Conservation (phyloP, 1,284 basidiomycete species). For the Pseudozyma hubeiensis region DNA sequence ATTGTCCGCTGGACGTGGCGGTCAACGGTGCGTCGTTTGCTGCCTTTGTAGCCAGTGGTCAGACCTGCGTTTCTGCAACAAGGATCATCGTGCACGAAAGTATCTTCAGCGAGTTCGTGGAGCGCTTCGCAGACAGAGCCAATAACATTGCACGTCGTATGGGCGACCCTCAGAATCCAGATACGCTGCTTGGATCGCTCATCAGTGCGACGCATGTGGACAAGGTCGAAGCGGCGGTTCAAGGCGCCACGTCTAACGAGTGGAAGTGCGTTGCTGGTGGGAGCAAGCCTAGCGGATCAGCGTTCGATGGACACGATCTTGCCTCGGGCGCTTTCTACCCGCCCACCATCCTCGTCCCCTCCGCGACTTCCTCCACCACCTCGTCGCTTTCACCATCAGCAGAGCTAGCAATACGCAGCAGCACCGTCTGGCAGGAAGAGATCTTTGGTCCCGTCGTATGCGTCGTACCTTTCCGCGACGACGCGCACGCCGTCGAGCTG, state of each 20-base stretch:
- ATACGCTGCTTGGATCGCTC: conserved; percentile 80
- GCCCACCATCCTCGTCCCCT: conserved; percentile 76
- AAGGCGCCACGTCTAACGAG: conserved; percentile 60
- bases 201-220: conserved; percentile 77
- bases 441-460: conserved; percentile 83
- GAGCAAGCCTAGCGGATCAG: conserved; percentile 74
- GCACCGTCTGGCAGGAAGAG: conserved; percentile 82
- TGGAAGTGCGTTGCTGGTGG: conserved; percentile 76
- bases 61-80: conserved; percentile 68
- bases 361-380: conserved; percentile 41
- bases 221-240: conserved; percentile 76
- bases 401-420: conserved; percentile 38
- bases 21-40: conserved; percentile 83
- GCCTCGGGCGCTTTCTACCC: conserved; percentile 79
- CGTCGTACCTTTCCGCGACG: conserved; percentile 66
- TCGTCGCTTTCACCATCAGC: conserved; percentile 29
- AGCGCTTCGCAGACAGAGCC: conserved; percentile 75
- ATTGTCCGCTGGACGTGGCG: conserved; percentile 77
- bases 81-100: conserved; percentile 67
- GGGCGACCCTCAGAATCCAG: conserved; percentile 79
- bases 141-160: conserved; percentile 76
- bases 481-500: conserved; percentile 76
- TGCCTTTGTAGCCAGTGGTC: conserved; percentile 84
- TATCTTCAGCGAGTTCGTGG: conserved; percentile 78
- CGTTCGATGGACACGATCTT: conserved; percentile 78